Percentiles rank a stretch among this genome's conserved stretches.
Evolutionary conservation across 352 stramenopile genomes (phyloP).

Genomic region (Phytophthora rubi): DNA sequence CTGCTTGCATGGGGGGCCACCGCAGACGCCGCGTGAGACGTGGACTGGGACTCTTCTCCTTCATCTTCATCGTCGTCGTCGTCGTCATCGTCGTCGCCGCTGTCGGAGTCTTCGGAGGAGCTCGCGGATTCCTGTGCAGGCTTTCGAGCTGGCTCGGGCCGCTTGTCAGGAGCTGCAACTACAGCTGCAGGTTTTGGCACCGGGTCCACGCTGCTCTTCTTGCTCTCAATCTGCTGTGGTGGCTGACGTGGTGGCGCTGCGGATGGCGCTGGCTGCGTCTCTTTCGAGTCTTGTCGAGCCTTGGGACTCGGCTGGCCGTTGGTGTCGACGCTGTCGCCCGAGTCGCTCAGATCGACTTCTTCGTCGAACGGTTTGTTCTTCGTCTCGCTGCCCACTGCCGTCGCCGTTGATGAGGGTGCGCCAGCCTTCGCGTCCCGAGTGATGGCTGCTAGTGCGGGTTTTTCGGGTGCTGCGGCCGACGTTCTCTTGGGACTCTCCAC

Average conservation of each 20-base stretch:
- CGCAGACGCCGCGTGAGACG: constrained; percentile 22
- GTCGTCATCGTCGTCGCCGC: constrained; percentile 71
- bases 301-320: constrained; percentile 73
- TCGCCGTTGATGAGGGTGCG: neutral
- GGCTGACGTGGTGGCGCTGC: constrained; percentile 19
- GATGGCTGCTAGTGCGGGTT: constrained; percentile 4
- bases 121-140: constrained; percentile 64
- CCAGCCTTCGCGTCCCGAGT: constrained; percentile 13
- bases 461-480: constrained; percentile 15
- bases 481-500: constrained; percentile 67
- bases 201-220: constrained; percentile 17
- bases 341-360: constrained; percentile 88
- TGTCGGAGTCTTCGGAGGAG: constrained; percentile 71
- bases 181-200: constrained; percentile 36
- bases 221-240: constrained; percentile 22
- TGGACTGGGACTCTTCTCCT: constrained; percentile 43
- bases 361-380: constrained; percentile 91
- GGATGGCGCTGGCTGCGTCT: constrained; percentile 11
- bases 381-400: constrained; percentile 45
- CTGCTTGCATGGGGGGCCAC: constrained; percentile 7
- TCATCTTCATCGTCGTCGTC: constrained; percentile 73
- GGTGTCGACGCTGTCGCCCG: constrained; percentile 84
- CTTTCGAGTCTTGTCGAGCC: constrained; percentile 26
- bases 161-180: constrained; percentile 34
- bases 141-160: constrained; percentile 55